A percentile compares a stretch with the other conserved stretches of the same genome.
phyloP scores from a whole-genome alignment of 306 rosid genomes.

The Begonia peltatifolia region DNA sequence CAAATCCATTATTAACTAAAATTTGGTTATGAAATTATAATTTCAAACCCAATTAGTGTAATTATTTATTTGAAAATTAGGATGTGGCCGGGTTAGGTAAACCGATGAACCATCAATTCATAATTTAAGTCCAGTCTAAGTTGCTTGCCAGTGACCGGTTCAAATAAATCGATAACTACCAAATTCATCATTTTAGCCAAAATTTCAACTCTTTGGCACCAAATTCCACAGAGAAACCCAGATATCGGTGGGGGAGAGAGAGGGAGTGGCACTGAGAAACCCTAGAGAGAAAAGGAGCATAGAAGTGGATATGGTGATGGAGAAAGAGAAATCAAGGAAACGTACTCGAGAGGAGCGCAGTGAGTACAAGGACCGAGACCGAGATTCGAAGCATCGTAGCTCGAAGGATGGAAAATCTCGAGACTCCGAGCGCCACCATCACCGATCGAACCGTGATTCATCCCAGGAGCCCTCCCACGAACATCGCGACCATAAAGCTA shows the following conservation, averaged over 20 bases:
- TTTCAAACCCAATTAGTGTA: no score
- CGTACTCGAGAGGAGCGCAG: constrained; percentile 39
- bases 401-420: constrained; percentile 20
- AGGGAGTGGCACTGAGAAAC: neutral
- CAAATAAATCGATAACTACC: no score
- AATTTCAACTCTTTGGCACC: no score
- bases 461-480: constrained; percentile 34
- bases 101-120: no score
- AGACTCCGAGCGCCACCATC: constrained; percentile 37
- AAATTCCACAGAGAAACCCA: no score
- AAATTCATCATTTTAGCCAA: no score
- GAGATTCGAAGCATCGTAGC: constrained; percentile 20
- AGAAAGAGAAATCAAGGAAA: constrained; percentile 44
- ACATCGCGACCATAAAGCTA: constrained; percentile 30
- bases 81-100: no score
- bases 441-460: constrained; percentile 39
- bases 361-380: constrained; percentile 16
- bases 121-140: no score
- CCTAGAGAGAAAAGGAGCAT: constrained; percentile 17
- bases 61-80: no score
- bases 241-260: neutral
- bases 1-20: no score
- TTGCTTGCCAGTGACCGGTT: no score
- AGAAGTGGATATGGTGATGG: constrained; percentile 38
- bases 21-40: no score